Evolutionary conservation across 371 early-diverging fungal genomes (phyloP), one percentile per base, ranked within the genome.

Genomic region (Conidiobolus coronatus): DNA sequence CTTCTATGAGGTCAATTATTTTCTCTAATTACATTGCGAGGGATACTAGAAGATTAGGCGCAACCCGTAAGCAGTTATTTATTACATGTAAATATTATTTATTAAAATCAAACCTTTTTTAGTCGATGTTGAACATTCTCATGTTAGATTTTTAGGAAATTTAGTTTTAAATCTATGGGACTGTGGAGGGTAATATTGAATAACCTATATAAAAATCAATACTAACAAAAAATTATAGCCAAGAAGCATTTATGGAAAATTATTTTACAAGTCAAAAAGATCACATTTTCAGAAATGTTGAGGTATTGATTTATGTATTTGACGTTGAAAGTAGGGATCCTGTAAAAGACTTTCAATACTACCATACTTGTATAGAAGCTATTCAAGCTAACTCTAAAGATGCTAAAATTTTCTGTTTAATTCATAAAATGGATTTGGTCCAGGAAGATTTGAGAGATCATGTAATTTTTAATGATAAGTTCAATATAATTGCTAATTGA

Each of bases 1-100:
- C 95, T 19, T 90, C 91, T 40, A 95, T 95, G 95, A 75, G 95
- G 43, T 86, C 88, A 42, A 87, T 95, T 58, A 92, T 95, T 52
- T 95, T 95, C 57, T 83, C 92, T 17, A 91, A 92, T 62, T 90
- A 89, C 57, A 81, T 89, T 53, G 93, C 93, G 1, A 58, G 81
- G 53, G 95, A 95, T 56, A 91, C 93, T 2, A 71, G 93, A 40
- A 71, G 92, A 34, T 76, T 95, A 22, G 93, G 92, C 9, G 89
- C 92, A 18, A 94, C 95, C 33, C 85, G 86, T 86, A 67, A 53
- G 61, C 13, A n/a, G n/a, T n/a, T n/a, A n/a, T 13, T 41, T 17
- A 7, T 34, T 19, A 14, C 7, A 40, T 48, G 5, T 41, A 21
- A 19, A 15, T 22, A 22, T 19, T 22, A 14, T 21, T 21, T 8